Percentiles rank a stretch among this genome's conserved stretches.
Evolutionary conservation across 2,329 filamentous ascomycete genomes (phyloP).

Genomic region (Xylaria sp.): DNA sequence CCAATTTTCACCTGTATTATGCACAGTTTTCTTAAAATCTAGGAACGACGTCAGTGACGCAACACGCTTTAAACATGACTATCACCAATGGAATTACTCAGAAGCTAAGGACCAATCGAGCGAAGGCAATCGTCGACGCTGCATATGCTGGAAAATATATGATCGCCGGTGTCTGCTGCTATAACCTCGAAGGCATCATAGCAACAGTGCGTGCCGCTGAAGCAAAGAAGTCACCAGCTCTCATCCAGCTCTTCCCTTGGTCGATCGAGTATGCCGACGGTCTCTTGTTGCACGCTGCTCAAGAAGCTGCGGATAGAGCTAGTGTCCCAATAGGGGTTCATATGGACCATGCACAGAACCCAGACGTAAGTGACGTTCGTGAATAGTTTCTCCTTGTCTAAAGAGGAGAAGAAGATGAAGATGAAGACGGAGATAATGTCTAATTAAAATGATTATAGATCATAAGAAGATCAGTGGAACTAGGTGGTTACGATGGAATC

Average conservation of each 20-base stretch:
- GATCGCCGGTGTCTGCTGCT: constrained; percentile 15
- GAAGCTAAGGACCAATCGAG: constrained; percentile 14
- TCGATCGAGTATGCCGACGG: constrained; percentile 10
- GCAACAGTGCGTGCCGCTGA: constrained; percentile 8
- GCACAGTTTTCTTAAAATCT: background rate
- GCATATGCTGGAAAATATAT: constrained; percentile 23
- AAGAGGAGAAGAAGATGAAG: too few species aligned
- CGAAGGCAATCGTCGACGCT: constrained; percentile 12
- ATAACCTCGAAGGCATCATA: constrained; percentile 19
- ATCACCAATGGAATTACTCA: constrained; percentile 6
- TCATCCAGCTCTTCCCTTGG: constrained; percentile 24
- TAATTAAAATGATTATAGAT: background rate
- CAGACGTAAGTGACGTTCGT: constrained; percentile 3
- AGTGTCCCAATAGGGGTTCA: constrained; percentile 22
- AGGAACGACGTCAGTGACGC: background rate
- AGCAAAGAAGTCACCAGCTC: constrained; percentile 18
- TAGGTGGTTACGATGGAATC: constrained; percentile 20
- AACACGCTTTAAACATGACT: background rate
- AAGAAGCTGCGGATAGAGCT: constrained; percentile 13
- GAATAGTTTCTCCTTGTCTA: background rate
- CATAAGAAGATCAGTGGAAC: constrained; percentile 17
- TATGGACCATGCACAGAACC: constrained; percentile 19
- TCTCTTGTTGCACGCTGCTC: constrained; percentile 13
- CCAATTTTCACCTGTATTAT: background rate
- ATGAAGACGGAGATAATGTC: background rate